Percentiles rank a stretch among this genome's conserved stretches.
phyloP scores from a whole-genome alignment of 176 grass and related monocot genomes.

The Lolium multiflorum region DNA sequence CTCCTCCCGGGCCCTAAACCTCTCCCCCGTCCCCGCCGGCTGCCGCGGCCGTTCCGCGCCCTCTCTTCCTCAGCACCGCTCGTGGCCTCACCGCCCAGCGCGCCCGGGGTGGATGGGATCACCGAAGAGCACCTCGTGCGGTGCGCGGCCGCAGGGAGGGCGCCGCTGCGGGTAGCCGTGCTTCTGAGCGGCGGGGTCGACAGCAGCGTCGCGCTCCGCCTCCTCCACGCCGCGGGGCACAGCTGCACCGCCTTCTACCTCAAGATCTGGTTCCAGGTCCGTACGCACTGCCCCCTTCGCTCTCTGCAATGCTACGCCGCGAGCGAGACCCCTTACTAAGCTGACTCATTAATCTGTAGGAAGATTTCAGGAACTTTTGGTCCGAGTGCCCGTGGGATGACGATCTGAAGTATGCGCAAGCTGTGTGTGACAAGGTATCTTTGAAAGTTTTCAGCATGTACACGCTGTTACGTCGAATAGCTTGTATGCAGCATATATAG shows the following conservation, averaged over 20 bases:
- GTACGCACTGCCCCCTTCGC: not conserved
- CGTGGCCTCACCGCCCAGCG: not conserved
- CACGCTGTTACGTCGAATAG: conserved; percentile 24
- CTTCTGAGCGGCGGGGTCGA: conserved; percentile 96
- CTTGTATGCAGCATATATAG: not conserved
- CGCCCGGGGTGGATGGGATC: not conserved
- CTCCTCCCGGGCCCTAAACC: conserved; percentile 27
- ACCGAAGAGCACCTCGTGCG: conserved; percentile 50
- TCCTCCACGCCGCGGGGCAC: conserved; percentile 89
- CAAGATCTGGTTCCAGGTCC: conserved; percentile 97
- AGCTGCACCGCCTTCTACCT: conserved; percentile 94
- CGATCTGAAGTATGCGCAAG: conserved; percentile 86
- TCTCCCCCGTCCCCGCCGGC: not conserved
- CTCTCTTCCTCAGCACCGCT: conserved; percentile 31
- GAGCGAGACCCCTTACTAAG: not conserved
- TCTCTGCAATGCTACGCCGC: not conserved
- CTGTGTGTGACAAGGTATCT: conserved; percentile 85
- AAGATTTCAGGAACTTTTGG: conserved; percentile 98
- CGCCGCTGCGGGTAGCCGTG: conserved; percentile 64
- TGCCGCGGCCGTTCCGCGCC: not conserved
- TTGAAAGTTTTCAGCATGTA: conserved; percentile 5
- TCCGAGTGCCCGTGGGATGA: conserved; percentile 99
- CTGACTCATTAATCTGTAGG: conserved; percentile 55
- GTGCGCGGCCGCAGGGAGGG: conserved; percentile 54
- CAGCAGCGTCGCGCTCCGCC: conserved; percentile 91